Conservation (phyloP, 305 asterid genomes). For the Ilex paraguariensis region DNA sequence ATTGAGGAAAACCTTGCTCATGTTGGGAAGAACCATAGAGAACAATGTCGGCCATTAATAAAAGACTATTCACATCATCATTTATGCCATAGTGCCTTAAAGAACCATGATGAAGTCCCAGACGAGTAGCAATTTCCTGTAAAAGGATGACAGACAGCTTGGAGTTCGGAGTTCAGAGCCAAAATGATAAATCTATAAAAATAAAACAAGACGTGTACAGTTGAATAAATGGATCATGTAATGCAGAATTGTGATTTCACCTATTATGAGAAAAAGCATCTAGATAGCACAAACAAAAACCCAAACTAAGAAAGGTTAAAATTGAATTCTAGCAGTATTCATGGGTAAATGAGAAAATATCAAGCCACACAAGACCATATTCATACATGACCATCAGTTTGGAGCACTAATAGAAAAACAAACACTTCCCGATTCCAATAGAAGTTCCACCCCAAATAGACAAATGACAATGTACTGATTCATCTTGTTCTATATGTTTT, state of each 20-base stretch:
- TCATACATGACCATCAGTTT: slow-evolving; percentile 10
- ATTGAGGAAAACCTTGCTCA: slow-evolving; percentile 87
- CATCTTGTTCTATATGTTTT: too few species aligned
- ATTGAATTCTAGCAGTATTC: background rate
- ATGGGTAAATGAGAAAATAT: background rate
- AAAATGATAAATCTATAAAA: background rate
- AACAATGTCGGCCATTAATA: slow-evolving; percentile 84
- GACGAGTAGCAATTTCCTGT: slow-evolving; percentile 69
- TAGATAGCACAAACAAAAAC: too few species aligned
- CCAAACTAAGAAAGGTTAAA: too few species aligned
- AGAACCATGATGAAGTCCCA: slow-evolving; percentile 71
- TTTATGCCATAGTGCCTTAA: slow-evolving; percentile 68
- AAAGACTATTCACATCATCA: slow-evolving; percentile 63
- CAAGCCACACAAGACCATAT: background rate
- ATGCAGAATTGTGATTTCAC: background rate
- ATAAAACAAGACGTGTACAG: too few species aligned
- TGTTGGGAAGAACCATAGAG: slow-evolving; percentile 86
- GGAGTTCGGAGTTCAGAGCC: slow-evolving; percentile 17
- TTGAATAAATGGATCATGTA: slow-evolving; percentile 3
- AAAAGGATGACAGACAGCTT: slow-evolving; percentile 12
- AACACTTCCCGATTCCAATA: background rate
- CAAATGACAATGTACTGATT: too few species aligned
- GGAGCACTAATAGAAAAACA: background rate
- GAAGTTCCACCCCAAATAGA: too few species aligned
- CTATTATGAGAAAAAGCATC: too few species aligned